phyloP scores from a whole-genome alignment of 352 stramenopile genomes.

The Phytophthora melonis region DNA sequence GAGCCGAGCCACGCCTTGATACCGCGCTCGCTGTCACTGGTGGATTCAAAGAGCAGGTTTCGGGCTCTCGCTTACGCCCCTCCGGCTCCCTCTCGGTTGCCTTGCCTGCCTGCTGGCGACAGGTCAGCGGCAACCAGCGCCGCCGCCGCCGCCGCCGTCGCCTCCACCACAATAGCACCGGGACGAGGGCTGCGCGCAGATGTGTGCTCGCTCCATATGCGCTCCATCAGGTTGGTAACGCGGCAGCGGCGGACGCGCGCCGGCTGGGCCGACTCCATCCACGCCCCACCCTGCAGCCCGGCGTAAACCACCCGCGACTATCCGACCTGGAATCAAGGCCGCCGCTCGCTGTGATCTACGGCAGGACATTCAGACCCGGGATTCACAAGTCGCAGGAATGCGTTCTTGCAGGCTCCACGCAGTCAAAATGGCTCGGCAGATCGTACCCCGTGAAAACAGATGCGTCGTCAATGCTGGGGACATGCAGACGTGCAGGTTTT shows the following conservation, averaged over 20 bases:
- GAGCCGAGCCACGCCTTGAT: conserved; percentile 35
- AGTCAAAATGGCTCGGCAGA: too few relatives aligned
- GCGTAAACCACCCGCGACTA: conserved; percentile 24
- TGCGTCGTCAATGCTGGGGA: not conserved
- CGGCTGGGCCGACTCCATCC: conserved; percentile 6
- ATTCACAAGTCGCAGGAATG: conserved; percentile 16
- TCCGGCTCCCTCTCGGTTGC: conserved; percentile 38
- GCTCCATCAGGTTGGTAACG: conserved; percentile 8
- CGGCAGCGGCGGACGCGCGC: not conserved
- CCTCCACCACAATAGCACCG: not conserved
- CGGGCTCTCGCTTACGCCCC: conserved; percentile 1
- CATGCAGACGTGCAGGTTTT: not conserved
- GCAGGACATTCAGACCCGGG: not conserved
- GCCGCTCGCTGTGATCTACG: not conserved
- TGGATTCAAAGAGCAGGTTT: conserved; percentile 45
- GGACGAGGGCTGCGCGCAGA: not conserved
- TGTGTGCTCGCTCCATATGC: not conserved
- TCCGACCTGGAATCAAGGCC: conserved; percentile 26
- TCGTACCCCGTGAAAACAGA: not conserved
- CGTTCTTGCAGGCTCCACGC: conserved; percentile 5
- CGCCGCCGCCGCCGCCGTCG: too few relatives aligned
- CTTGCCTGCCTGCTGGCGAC: conserved; percentile 5
- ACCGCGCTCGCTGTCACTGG: conserved; percentile 27
- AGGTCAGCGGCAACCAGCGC: not conserved
- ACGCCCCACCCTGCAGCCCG: not conserved